A percentile compares a stretch with the other conserved stretches of the same genome.
Evolutionary conservation across 805 yeast genomes (phyloP).

Genomic region (Yarrowia porcina): DNA sequence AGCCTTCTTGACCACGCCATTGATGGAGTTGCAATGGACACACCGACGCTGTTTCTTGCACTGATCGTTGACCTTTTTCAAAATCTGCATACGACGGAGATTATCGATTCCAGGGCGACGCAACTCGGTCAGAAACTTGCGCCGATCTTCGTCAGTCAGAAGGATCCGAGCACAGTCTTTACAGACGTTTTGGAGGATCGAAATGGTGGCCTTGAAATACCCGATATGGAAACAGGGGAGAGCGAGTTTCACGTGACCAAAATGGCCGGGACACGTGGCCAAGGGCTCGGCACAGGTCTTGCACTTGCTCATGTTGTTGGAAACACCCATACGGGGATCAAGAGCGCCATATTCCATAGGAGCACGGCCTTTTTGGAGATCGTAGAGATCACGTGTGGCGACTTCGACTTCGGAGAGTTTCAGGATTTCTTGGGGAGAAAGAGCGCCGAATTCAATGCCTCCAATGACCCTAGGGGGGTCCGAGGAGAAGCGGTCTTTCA

Average conservation of each 20-base stretch:
- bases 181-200: constrained; percentile 85
- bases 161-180: constrained; percentile 80
- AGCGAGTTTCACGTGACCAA: constrained; percentile 90
- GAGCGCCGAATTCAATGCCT: constrained; percentile 87
- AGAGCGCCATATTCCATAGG: constrained; percentile 84
- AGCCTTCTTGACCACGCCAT: constrained; percentile 97
- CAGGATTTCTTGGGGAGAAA: constrained; percentile 85
- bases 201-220: constrained; percentile 86
- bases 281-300: constrained; percentile 86
- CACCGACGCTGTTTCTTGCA: constrained; percentile 95
- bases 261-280: constrained; percentile 97
- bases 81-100: constrained; percentile 81
- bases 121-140: constrained; percentile 70
- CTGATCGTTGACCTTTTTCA: constrained; percentile 82
- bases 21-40: constrained; percentile 76
- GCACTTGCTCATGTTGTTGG: constrained; percentile 82
- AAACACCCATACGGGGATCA: constrained; percentile 91
- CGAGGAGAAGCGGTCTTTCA: constrained; percentile 54
- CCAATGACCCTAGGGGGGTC: constrained; percentile 85
- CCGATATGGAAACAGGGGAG: constrained; percentile 98
- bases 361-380: constrained; percentile 81
- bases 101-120: constrained; percentile 88
- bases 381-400: constrained; percentile 85
- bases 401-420: constrained; percentile 95
- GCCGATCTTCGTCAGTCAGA: constrained; percentile 66